Percentiles rank a stretch among this genome's conserved stretches.
Conservation (phyloP, 2,329 filamentous ascomycete genomes). For the Botrytis tulipae region DNA sequence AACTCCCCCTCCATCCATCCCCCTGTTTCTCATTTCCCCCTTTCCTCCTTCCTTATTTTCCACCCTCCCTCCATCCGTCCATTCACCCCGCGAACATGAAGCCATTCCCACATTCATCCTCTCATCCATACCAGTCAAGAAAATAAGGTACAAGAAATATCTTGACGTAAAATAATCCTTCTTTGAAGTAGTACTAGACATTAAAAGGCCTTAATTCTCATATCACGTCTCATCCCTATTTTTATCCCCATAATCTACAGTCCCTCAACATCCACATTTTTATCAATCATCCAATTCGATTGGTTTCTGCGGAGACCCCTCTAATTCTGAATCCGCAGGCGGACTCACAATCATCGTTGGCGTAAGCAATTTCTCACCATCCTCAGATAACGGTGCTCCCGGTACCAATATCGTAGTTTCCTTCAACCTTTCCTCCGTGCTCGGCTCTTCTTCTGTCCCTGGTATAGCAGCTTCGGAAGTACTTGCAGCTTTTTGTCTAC, state of each 20-base stretch:
- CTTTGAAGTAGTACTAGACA: conserved; percentile 28
- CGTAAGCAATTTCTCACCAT: conserved; percentile 29
- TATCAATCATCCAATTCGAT: conserved; percentile 36
- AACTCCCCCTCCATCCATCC: conserved; percentile 11
- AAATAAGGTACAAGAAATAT: conserved; percentile 18
- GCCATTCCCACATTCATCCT: not conserved
- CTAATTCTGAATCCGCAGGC: conserved; percentile 32
- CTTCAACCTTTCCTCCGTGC: conserved; percentile 24
- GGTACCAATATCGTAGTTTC: conserved; percentile 9
- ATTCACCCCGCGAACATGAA: not conserved
- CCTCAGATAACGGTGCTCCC: conserved; percentile 23
- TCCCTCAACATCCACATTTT: conserved; percentile 26
- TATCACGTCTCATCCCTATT: conserved; percentile 20
- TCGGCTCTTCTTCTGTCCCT: conserved; percentile 22
- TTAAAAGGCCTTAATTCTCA: conserved; percentile 25
- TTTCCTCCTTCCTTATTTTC: conserved; percentile 1
- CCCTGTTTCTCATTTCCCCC: not conserved
- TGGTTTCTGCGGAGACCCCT: conserved; percentile 28
- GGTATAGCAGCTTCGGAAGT: conserved; percentile 25
- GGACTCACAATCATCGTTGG: conserved; percentile 37
- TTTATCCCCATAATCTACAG: conserved; percentile 27
- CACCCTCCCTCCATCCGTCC: not conserved
- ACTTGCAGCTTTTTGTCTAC: conserved; percentile 59
- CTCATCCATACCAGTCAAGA: conserved; percentile 4
- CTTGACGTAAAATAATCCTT: conserved; percentile 9